Percentiles rank a stretch among this genome's conserved stretches.
These are phyloP conservation scores for Penicillium sp. DNA, from an alignment of 2,329 filamentous ascomycete genomes.

Conservation along the genomic window DNA sequence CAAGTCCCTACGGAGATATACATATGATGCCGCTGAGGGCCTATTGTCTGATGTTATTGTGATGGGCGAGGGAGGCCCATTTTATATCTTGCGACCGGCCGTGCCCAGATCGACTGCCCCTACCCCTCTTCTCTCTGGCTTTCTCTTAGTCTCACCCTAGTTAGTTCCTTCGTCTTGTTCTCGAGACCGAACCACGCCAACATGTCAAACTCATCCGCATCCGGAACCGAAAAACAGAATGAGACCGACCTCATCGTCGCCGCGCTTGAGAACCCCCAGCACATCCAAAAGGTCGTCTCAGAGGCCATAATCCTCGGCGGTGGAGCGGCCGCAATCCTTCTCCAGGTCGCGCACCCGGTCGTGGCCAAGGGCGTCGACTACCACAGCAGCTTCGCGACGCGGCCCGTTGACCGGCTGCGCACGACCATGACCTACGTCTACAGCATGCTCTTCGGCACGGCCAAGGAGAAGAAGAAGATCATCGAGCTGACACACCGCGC, in stretches of 20 bases:
- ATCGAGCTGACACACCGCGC: conserved; percentile 44
- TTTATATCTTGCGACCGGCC: background rate
- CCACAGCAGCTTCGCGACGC: conserved; percentile 44
- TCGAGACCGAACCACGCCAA: too few species aligned
- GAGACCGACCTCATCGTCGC: conserved; percentile 5
- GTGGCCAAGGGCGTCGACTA: conserved; percentile 44
- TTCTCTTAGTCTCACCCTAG: background rate
- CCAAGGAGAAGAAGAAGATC: conserved; percentile 39
- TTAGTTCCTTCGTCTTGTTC: background rate
- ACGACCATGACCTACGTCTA: conserved; percentile 49
- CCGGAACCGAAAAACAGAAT: background rate
- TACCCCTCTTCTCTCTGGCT: too few species aligned
- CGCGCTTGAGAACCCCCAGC: conserved; percentile 9
- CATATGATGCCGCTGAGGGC: conserved; percentile 16
- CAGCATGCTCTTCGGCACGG: conserved; percentile 44
- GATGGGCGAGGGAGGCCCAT: background rate
- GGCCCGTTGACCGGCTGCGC: conserved; percentile 42
- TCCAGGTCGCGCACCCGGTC: conserved; percentile 48
- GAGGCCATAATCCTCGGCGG: conserved; percentile 44
- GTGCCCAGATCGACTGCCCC: background rate
- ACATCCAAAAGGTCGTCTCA: conserved; percentile 38
- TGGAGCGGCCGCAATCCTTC: conserved; percentile 44
- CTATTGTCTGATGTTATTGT: background rate
- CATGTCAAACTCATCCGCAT: background rate
- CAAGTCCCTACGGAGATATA: background rate